Conservation (phyloP, 495 filamentous ascomycete genomes). For the Entonaema liquescens region DNA sequence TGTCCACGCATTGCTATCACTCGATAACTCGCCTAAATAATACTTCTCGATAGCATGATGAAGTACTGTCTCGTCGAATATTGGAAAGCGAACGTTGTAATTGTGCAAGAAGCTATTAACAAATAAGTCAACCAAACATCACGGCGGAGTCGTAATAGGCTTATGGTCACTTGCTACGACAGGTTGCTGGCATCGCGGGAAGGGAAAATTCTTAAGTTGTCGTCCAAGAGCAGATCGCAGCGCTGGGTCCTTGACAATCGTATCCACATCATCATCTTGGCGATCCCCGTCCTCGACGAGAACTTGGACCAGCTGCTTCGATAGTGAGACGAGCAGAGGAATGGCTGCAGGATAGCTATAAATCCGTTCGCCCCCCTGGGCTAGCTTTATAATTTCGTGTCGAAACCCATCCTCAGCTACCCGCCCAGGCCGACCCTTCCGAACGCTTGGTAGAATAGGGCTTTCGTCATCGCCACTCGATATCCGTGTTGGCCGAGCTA, state of each 20-base stretch:
- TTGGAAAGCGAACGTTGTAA: constrained; percentile 27
- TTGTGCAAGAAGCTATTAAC: constrained; percentile 29
- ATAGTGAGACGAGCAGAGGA: constrained; percentile 24
- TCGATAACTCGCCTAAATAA: constrained; percentile 7
- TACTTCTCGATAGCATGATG: constrained; percentile 16
- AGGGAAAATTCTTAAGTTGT: constrained; percentile 18
- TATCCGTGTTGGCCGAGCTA: neutral
- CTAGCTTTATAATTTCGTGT: constrained; percentile 17
- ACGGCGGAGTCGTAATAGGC: constrained; percentile 24
- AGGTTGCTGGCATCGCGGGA: constrained; percentile 13
- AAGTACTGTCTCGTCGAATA: constrained; percentile 27
- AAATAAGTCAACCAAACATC: constrained; percentile 27
- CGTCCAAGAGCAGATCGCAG: constrained; percentile 13
- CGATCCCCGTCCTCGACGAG: neutral
- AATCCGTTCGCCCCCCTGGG: constrained; percentile 24
- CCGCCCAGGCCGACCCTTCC: neutral
- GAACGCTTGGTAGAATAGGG: constrained; percentile 5
- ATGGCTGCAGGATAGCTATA: constrained; percentile 31
- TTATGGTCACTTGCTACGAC: constrained; percentile 8
- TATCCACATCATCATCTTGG: neutral
- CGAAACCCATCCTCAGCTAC: neutral
- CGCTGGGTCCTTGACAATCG: constrained; percentile 4
- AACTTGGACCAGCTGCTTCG: neutral
- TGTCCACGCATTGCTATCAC: constrained; percentile 9
- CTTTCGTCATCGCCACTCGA: neutral